These are phyloP conservation scores for Parmelia sp. DNA, from an alignment of 495 filamentous ascomycete genomes.

Conservation along the genomic window DNA sequence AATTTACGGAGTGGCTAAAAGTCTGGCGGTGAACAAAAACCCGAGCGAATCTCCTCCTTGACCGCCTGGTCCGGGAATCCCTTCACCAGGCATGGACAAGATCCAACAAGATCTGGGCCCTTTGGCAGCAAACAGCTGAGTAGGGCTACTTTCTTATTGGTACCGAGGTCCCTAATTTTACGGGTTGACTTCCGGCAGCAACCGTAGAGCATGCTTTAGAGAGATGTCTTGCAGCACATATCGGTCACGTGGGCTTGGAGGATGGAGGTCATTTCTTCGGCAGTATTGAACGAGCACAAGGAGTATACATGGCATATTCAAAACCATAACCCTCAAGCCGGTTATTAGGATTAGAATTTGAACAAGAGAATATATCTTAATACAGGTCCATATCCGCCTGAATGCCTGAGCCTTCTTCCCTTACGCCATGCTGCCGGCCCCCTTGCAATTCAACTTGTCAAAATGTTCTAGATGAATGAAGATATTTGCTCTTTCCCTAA, in stretches of 20 bases:
- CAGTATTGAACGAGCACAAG: neutral
- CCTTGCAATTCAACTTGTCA: slow-evolving; percentile 3
- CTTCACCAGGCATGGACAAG: neutral
- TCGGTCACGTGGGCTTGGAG: slow-evolving; percentile 15
- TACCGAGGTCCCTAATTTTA: neutral
- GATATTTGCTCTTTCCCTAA: slow-evolving; percentile 11
- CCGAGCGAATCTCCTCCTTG: neutral
- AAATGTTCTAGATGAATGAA: slow-evolving; percentile 14
- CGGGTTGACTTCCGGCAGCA: slow-evolving; percentile 15
- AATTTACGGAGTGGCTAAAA: neutral
- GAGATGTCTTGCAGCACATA: slow-evolving; percentile 17
- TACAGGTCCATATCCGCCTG: slow-evolving; percentile 1
- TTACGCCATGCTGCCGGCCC: slow-evolving; percentile 16
- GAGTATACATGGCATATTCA: neutral
- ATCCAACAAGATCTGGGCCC: neutral
- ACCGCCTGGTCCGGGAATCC: neutral
- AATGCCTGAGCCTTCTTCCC: slow-evolving; percentile 1
- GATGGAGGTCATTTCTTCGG: neutral
- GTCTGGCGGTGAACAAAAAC: neutral
- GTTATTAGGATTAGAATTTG: slow-evolving; percentile 10
- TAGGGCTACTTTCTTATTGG: neutral
- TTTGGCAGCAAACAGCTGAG: neutral
- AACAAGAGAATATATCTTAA: slow-evolving; percentile 2
- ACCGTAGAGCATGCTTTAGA: slow-evolving; percentile 13
- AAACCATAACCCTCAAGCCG: neutral